These are phyloP conservation scores for Colletotrichum liaoningense DNA, from an alignment of 2,329 filamentous ascomycete species.

Conservation along the genomic window DNA sequence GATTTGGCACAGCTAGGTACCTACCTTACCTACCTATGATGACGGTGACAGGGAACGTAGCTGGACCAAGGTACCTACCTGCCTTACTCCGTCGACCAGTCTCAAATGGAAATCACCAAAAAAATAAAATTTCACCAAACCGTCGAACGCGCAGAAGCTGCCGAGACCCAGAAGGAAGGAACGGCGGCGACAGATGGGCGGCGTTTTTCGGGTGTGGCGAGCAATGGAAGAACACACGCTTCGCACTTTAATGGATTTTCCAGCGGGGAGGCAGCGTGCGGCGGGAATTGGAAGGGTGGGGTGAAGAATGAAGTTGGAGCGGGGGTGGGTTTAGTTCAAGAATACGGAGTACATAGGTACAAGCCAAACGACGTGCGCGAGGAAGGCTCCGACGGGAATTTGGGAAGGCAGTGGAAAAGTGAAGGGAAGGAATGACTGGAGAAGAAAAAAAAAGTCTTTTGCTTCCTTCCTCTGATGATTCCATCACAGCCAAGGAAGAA, in stretches of 20 bases:
- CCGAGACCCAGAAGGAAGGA: neutral
- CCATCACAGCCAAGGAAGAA: neutral
- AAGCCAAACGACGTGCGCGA: neutral
- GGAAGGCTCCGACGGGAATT: neutral
- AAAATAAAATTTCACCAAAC: neutral
- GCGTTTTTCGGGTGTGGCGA: slow-evolving; percentile 22
- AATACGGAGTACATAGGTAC: neutral
- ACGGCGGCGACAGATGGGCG: neutral
- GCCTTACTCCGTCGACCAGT: neutral
- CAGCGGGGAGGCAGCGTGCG: no score
- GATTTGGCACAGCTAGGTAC: neutral
- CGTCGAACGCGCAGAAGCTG: slow-evolving; percentile 8
- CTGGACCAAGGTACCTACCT: neutral
- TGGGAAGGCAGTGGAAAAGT: neutral
- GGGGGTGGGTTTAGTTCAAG: neutral
- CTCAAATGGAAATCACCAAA: neutral
- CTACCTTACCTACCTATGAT: neutral
- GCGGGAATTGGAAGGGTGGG: neutral
- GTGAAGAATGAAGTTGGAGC: neutral
- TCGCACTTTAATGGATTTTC: neutral
- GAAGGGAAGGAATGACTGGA: neutral
- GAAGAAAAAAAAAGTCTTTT: neutral
- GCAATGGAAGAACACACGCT: neutral
- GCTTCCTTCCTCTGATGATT: neutral
- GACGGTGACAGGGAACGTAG: slow-evolving; percentile 20